phyloP scores from a whole-genome alignment of 164 flowering plant genomes.

The Kalanchoe fedtschenkoi region DNA sequence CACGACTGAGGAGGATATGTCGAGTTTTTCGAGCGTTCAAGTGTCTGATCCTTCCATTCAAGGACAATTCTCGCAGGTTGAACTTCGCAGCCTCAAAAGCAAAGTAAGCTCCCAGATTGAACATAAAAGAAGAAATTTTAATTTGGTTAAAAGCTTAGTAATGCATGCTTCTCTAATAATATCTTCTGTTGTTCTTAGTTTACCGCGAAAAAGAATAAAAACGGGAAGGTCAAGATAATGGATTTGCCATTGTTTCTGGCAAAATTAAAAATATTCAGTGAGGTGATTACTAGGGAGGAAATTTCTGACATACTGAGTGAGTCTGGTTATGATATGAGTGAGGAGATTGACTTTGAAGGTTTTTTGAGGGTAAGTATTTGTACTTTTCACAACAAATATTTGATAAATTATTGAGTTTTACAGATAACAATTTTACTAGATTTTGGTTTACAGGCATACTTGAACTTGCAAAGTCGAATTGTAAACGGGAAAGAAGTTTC shows the following conservation, averaged over 20 bases:
- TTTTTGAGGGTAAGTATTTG: conserved; percentile 57
- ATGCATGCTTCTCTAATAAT: background rate
- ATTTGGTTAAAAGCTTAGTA: background rate
- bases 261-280: conserved; percentile 42
- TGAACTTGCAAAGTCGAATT: conserved; percentile 57
- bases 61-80: conserved; percentile 55
- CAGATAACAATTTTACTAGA: too few relatives aligned
- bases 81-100: conserved; percentile 44
- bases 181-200: conserved; percentile 25
- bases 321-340: conserved; percentile 25
- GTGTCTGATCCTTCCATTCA: conserved; percentile 55
- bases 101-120: conserved; percentile 22
- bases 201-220: conserved; percentile 26
- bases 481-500: conserved; percentile 44
- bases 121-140: background rate
- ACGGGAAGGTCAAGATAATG: conserved; percentile 33
- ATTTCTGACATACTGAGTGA: conserved; percentile 36
- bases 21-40: conserved; percentile 39
- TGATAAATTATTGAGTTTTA: background rate
- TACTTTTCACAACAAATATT: background rate
- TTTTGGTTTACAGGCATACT: conserved; percentile 48
- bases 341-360: conserved; percentile 65
- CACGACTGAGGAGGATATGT: conserved; percentile 23
- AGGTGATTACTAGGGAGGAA: conserved; percentile 45
- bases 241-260: conserved; percentile 60